Base-by-base conservation (phyloP, 2,329 filamentous ascomycete species). In the Arthroderma sp. region DNA sequence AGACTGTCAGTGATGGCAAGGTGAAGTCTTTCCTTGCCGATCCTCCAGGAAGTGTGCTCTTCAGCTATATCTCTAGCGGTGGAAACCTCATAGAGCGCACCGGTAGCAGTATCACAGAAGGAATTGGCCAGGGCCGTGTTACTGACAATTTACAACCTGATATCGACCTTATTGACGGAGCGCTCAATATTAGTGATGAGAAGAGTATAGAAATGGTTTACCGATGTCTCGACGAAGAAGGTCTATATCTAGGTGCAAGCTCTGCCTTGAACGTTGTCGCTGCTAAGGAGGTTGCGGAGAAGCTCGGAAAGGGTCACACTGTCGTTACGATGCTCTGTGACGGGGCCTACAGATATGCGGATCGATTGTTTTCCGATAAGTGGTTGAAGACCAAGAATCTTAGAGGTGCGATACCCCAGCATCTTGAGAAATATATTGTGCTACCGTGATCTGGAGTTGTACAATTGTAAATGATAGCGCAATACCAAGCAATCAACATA, bases 191-290 rank as follows among this genome's bases (percentile, higher is more conserved):
- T 64, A 80, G 83, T 60, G 93, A 98, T 69, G 90, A 93, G 76
- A 91, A 95, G 81, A 94, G 85, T 66, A 91, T 98, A 64, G 88
- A 88, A 73, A 97, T 96, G 93, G 89, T 98, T 47, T 98, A 97
- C 76, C 79, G 91, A 62, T 95, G 91, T 68, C 77, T 98, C 61
- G 91, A 97, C 67, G 90, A 97, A 74, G 93, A 98, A 71, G 93
- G 93, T 1, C 75, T 98, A 55, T 98, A 98, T 71, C 79, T 98
- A 1, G 93, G 93, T 61, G 93, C 93, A 38, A 95, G 89, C 74
- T 95, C 88, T 23, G 87, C 88, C 59, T 77, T 98, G 66, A 98
- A 98, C 69, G 93, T 98, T 13, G 93, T 91, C 5, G 93, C 93
- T 0, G 93, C 93, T 15, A 89, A 91, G 75, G 88, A 97, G 74